Evolutionary conservation across 1,139 yeast species (phyloP), one percentile per base, ranked within the genome.

Genomic region (Candida sp.): DNA sequence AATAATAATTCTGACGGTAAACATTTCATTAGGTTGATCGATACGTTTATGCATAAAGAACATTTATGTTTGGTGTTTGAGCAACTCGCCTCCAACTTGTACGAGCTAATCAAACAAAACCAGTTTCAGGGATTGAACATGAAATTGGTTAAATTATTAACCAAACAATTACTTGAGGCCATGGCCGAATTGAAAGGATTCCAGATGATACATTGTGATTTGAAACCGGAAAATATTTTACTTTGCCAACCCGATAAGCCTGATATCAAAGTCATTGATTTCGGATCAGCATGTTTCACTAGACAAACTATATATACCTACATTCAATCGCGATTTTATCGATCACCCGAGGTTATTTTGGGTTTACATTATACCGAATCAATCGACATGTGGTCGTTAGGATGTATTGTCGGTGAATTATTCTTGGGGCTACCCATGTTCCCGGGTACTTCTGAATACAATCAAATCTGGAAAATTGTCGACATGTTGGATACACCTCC

Each of bases 341-440:
- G 99, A 48, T 88, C 97, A 1, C 99, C 99, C 0, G 99, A 93
- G 61, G 96, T 93, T 19, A 81, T 93, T 4, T 66, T 93, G 27
- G 99, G 99, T 0, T 72, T 93, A 39, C 96, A 97, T 4, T 87
- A 86, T 55, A 87, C 97, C 0, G 83, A 96, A 21, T 83, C 96
- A 6, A 93, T 93, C 45, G 99, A 93, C 63, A 90, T 93, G 91
- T 93, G 99, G 99, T 90, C 98, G 2, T 70, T 93, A 38, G 99
- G 99, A 2, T 93, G 99, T 68, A 93, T 95, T 43, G 85, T 91
- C 32, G 97, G 97, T 1, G 99, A 93, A 61, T 68, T 93, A 43
- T 93, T 90, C 56, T 66, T 93, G 44, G 99, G 99, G 0, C 73
- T 93, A 45, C 99, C 99, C 1, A 75, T 93, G 55, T 90, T 93